These are phyloP conservation scores for Cajanus cajan DNA, from an alignment of 306 rosid species.

Conservation along the genomic window DNA sequence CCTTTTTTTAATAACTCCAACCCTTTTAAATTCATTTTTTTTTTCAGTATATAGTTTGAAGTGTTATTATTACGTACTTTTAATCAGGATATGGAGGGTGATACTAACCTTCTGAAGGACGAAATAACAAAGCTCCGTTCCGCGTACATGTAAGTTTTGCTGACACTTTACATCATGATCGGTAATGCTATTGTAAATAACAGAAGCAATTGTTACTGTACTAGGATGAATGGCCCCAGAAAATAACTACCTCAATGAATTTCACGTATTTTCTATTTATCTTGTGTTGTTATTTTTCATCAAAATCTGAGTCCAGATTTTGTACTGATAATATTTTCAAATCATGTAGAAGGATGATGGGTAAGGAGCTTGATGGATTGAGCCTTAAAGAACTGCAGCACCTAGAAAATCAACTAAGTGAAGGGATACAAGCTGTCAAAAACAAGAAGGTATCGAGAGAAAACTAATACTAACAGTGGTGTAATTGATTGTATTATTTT, in stretches of 20 bases:
- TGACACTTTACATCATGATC: neutral
- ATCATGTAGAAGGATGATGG: constrained; percentile 56
- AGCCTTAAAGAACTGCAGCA: constrained; percentile 52
- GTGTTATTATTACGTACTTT: neutral
- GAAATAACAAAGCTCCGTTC: constrained; percentile 48
- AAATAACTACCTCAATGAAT: neutral
- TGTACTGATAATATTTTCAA: neutral
- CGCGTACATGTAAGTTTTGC: constrained; percentile 50
- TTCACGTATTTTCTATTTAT: neutral
- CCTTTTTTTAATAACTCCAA: neutral
- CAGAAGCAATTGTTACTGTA: neutral
- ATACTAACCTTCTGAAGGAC: constrained; percentile 34
- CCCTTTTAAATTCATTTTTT: neutral
- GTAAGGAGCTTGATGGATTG: constrained; percentile 69
- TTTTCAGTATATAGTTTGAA: neutral
- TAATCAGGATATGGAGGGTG: constrained; percentile 34
- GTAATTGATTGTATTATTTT: constrained; percentile 6
- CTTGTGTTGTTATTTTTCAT: neutral
- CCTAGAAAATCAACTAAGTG: constrained; percentile 57
- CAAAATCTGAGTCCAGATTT: neutral
- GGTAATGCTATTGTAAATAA: neutral
- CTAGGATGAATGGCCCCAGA: neutral
- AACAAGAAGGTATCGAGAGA: constrained; percentile 52
- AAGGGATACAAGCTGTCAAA: constrained; percentile 56
- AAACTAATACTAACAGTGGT: neutral